A percentile compares a stretch with the other conserved stretches of the same genome.
Conservation (phyloP, 2,329 filamentous ascomycete species). For the Annulohypoxylon truncatum region DNA sequence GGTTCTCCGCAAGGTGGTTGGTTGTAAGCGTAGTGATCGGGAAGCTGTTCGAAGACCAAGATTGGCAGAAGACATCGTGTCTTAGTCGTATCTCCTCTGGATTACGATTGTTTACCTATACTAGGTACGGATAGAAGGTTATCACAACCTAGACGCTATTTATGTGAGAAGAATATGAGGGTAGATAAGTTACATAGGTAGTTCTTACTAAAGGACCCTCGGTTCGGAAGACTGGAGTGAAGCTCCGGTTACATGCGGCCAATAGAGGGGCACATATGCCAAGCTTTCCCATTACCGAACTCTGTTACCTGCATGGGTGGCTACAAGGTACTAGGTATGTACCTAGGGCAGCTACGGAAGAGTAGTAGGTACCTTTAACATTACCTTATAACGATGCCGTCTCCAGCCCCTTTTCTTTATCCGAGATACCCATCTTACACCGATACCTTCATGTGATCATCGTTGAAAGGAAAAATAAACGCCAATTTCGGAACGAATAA, state of each 20-base stretch:
- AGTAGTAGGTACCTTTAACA: no score
- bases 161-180: background rate
- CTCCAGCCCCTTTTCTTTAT: background rate
- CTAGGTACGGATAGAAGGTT: background rate
- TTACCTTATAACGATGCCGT: no score
- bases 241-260: constrained; percentile 32
- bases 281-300: constrained; percentile 6
- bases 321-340: no score
- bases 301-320: background rate
- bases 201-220: constrained; percentile 20
- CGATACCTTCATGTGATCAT: no score
- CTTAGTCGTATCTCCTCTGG: background rate
- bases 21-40: constrained; percentile 57
- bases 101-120: background rate
- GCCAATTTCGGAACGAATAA: background rate
- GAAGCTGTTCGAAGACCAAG: constrained; percentile 66
- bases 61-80: constrained; percentile 64
- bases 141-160: background rate
- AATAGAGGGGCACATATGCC: constrained; percentile 27
- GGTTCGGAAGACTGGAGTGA: constrained; percentile 25
- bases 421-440: no score
- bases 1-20: constrained; percentile 52
- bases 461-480: background rate
- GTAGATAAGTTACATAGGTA: background rate
- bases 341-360: no score